Base-by-base conservation (phyloP, 2,329 filamentous ascomycete species). In the Aspergillus luchuensis region DNA sequence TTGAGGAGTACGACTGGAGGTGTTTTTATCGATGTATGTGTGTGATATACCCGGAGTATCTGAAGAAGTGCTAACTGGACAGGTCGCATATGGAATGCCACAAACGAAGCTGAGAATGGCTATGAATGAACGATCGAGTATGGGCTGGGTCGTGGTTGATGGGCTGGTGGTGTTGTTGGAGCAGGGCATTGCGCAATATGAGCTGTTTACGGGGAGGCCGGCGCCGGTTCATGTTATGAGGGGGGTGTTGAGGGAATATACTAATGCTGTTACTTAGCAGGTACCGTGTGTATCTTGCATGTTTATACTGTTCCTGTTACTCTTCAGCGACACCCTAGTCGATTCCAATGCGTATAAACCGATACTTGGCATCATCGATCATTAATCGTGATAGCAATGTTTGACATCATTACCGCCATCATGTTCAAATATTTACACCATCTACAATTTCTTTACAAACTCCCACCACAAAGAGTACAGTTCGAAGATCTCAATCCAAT, bases 151-250 rank as follows among this genome's bases (percentile, higher is more conserved):
- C 1, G 56, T 70, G 8, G 66, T 69, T 4, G 67, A 68, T 62
- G 68, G 68, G 5, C 41, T 67, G 13, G 58, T 54, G 10, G 60
- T 70, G 5, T 39, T 71, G 8, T 17, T 68, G 21, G 65, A 69
- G 45, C 69, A 71, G 47, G 68, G 66, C 15, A 62, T 69, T 53
- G 65, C 64, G 8, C 69, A 71, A 41, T 70, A 65, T 41, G 66
- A 71, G 48, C 52, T 71, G 2, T 68, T 71, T 41, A 71, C 67
- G 1, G 54, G 59, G 25, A 49, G 66, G 8, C 67, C 65, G 15
- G 68, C 69, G 1, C 69, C 69, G 2, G 56, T 67, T 4, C 64
- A 68, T 63, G 61, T 66, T 4, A 71, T 71, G 68, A 61, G 62
- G 28, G 15, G 17, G 39, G 39, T 19, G 8, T 19, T 43, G n/a